Conservation (phyloP, 441 rosid genomes). For the Pelargonium australe region DNA sequence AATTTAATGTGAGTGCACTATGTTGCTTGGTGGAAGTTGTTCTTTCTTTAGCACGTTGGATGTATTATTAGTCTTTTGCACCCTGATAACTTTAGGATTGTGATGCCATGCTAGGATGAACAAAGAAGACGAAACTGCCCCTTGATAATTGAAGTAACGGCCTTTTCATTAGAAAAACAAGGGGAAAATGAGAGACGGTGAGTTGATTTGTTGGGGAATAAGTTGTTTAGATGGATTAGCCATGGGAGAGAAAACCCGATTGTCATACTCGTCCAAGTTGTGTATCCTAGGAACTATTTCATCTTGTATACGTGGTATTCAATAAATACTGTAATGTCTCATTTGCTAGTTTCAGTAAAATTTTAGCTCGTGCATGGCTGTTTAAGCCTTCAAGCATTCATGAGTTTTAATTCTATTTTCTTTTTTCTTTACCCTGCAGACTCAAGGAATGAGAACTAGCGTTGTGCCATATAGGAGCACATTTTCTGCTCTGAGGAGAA, state of each 20-base stretch:
- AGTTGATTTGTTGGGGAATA: background rate
- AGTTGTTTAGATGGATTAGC: background rate
- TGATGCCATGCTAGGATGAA: background rate
- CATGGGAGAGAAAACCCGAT: background rate
- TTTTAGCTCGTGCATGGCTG: background rate
- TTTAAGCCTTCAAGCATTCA: conserved; percentile 11
- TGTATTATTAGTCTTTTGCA: background rate
- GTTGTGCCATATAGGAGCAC: conserved; percentile 50
- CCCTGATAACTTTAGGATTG: background rate
- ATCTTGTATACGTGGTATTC: too few species aligned
- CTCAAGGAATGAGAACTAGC: conserved; percentile 53
- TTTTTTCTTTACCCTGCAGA: conserved; percentile 29
- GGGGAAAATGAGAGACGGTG: background rate
- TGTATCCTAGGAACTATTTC: background rate
- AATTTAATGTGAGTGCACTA: background rate
- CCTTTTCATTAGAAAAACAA: background rate
- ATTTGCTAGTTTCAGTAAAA: background rate
- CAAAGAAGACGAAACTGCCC: background rate
- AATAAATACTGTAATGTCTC: too few species aligned
- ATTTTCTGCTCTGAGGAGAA: conserved; percentile 52
- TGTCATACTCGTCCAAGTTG: background rate
- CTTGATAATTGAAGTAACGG: background rate
- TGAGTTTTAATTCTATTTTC: background rate
- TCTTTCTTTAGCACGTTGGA: background rate
- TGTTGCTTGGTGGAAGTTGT: background rate